Evolutionary conservation across 192 early-diverging fungal genomes (phyloP), one percentile per base, ranked within the genome.

Genomic region (Coemansia sp.): DNA sequence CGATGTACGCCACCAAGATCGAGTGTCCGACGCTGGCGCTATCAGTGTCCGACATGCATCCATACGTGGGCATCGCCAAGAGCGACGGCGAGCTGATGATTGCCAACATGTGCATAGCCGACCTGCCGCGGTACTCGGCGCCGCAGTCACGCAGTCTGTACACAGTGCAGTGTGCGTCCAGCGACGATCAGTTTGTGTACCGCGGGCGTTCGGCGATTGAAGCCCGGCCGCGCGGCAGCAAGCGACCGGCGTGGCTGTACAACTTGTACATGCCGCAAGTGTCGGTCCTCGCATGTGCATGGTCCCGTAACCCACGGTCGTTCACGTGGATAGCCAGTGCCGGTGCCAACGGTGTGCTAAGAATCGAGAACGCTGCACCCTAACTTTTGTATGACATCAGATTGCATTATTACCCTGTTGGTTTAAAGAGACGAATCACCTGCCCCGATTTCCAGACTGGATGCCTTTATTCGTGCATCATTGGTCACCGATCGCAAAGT

Each of bases 251-350:
- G 39, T n/a, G 7, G 27, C 22, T 51, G 23, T 55, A 37, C 47
- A 24, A 25, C 14, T 2, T 74, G 9, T 66, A 37, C 25, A 68
- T 68, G 35, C 62, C 68, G 9, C 59, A 74, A n/a, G 59, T 71
- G 9, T 65, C 68, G 1, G 59, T 80, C 27, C 43, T 62, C 35
- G 59, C 65, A 0, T 63, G 62, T n/a, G 72, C 59, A n/a, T 80
- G 77, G 77, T 74, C 77, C 7, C 32, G 69, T 14, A 72, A 71
- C 47, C 65, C 72, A 1, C 6, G 19, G 2, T 62, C 77, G 51
- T 38, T 67, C 0, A 21, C 45, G 7, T 80, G 77, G 77, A 55
- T 80, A 5, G 77, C 68, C 53, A 71, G 62, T 27, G 65, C 66
- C 5, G 45, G 51, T 2, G 65, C 72, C 17, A 47, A 47, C 21